Conservation (phyloP, 2,329 filamentous ascomycete genomes). For the Beauveria bassiana region DNA sequence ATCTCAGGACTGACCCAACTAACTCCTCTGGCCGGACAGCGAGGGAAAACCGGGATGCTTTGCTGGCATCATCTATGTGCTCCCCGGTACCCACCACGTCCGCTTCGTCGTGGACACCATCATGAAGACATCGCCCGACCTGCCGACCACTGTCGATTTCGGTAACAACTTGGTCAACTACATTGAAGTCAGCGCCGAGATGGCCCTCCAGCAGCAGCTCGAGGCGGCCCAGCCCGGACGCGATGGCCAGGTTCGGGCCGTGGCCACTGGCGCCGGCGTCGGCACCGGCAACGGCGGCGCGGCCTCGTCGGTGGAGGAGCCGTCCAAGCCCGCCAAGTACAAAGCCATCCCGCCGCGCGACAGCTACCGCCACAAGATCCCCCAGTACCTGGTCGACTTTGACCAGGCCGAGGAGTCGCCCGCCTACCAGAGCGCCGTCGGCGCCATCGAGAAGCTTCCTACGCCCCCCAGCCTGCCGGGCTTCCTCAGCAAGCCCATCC, state of each 20-base stretch:
- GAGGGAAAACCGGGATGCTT: conserved; percentile 56
- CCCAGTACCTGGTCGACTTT: conserved; percentile 77
- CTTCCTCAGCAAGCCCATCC: conserved; percentile 87
- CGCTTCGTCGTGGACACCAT: conserved; percentile 93
- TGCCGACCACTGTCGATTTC: conserved; percentile 94
- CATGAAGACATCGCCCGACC: conserved; percentile 78
- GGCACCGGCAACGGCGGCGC: conserved; percentile 15
- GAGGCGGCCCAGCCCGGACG: conserved; percentile 20
- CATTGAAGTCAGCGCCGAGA: conserved; percentile 80
- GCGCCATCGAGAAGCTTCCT: conserved; percentile 70
- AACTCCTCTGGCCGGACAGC: conserved; percentile 24
- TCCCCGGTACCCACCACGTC: conserved; percentile 91
- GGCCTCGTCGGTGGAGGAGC: conserved; percentile 30
- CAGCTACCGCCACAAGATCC: conserved; percentile 66
- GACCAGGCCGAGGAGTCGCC: conserved; percentile 76
- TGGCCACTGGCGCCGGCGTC: conserved; percentile 16
- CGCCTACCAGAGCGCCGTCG: conserved; percentile 64
- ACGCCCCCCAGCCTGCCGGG: conserved; percentile 79
- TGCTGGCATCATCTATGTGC: conserved; percentile 71
- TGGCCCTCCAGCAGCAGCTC: conserved; percentile 40
- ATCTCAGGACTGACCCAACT: conserved; percentile 15
- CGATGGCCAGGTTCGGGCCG: conserved; percentile 26
- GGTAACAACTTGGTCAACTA: conserved; percentile 98
- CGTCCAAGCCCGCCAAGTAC: conserved; percentile 36
- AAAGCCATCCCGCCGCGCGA: conserved; percentile 45